phyloP scores from a whole-genome alignment of 1,284 basidiomycete species.

The Ustilago hordei region DNA sequence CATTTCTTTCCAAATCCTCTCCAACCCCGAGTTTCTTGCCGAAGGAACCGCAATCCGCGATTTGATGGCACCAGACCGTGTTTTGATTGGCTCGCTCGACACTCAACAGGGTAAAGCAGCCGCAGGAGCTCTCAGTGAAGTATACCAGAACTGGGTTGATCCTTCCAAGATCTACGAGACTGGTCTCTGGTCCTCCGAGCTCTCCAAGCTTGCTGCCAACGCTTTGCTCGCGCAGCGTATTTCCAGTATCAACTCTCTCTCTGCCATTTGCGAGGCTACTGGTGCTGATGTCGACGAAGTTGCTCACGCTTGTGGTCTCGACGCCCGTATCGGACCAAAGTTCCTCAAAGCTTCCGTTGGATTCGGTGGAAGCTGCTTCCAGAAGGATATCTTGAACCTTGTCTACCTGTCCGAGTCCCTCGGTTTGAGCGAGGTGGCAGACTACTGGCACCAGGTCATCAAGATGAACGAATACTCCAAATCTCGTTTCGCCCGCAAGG shows the following conservation, averaged over 20 bases:
- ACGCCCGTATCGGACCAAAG: conserved; percentile 91
- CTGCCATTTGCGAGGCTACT: conserved; percentile 99
- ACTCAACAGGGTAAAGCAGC: conserved; percentile 85
- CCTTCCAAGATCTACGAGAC: conserved; percentile 87
- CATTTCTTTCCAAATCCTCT: conserved; percentile 95
- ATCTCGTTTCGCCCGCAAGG: conserved; percentile 69
- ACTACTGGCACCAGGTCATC: conserved; percentile 81
- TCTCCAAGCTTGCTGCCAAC: conserved; percentile 98
- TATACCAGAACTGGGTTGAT: conserved; percentile 98
- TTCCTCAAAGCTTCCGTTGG: conserved; percentile 95
- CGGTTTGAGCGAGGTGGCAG: conserved; percentile 95
- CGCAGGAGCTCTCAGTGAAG: conserved; percentile 79
- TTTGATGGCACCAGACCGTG: conserved; percentile 89
- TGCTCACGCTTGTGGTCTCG: conserved; percentile 90
- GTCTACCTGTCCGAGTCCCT: conserved; percentile 91
- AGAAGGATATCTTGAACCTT: conserved; percentile 90
- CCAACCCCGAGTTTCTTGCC: conserved; percentile 98
- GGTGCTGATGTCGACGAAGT: conserved; percentile 99
- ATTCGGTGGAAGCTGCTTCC: conserved; percentile 98
- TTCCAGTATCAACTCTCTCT: conserved; percentile 96
- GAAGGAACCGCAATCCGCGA: conserved; percentile 96
- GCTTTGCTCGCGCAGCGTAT: conserved; percentile 96
- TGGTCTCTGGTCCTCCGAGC: conserved; percentile 97
- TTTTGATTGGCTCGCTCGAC: conserved; percentile 94
- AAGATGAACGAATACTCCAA: conserved; percentile 69